Evolutionary conservation across 2,329 filamentous ascomycete genomes (phyloP), one percentile per base, ranked within the genome.

Genomic region (Botrytis tulipae): DNA sequence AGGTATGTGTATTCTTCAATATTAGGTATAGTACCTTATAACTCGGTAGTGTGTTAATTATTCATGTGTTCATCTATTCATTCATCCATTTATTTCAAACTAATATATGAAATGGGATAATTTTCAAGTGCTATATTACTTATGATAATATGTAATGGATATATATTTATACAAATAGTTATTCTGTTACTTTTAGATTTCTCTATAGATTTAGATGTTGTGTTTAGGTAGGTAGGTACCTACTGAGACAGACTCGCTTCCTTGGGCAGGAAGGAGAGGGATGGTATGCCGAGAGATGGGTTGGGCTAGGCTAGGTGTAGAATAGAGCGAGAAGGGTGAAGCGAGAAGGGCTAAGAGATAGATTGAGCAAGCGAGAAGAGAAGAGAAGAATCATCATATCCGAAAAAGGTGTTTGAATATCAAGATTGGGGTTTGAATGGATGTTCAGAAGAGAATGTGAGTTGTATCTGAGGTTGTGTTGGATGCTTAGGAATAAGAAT

Each of bases 41-140:
- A 46, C 7, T 22, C 0, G 1, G 20, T 0, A 22, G 44, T 46
- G 2, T 46, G 44, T 3, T 22, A 1, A 20, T 20, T 7, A 20
- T 20, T 20, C 42, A 46, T 20, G 7, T 22, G 20, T 42, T 16
- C 3, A 46, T 46, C 0, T 4, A 48, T 25, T 4, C 20, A 48
- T 10, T 48, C 8, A 48, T 10, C 4, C 46, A 25, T 48, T 48
- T 48, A 22, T 48, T 10, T 10, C 20, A 48, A 25, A 25, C 46
- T 48, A 22, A 48, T 3, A 9, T 46, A 10, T 48, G 0, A 4
- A 10, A 46, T 46, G 3, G 2, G 3, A 48, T 48, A 22, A 9
- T 22, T 1, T 1, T 1, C 46, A 25, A 22, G 46, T 4, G 25
- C 22, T 1, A 3, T 48, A 9, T 22, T 48, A 6, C 4, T 0